These are phyloP conservation scores for Monsonia emarginata DNA, from an alignment of 441 rosid genomes.

Conservation along the genomic window DNA sequence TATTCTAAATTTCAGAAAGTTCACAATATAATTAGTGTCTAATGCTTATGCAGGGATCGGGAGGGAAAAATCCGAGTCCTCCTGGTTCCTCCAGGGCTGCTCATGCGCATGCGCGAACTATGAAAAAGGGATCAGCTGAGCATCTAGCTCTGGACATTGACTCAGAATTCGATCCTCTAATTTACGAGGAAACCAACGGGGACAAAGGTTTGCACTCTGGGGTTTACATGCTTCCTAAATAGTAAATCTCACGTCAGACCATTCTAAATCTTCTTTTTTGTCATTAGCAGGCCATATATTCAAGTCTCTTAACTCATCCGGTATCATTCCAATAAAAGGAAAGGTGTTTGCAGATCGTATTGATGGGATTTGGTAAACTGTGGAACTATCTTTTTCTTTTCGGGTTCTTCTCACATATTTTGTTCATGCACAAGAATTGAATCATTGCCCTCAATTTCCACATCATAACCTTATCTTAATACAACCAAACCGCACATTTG, in stretches of 20 bases:
- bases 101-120: slow-evolving; percentile 67
- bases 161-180: slow-evolving; percentile 48
- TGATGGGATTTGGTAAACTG: slow-evolving; percentile 73
- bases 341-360: slow-evolving; percentile 75
- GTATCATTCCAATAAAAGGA: slow-evolving; percentile 79
- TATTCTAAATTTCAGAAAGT: slow-evolving; percentile 1
- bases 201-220: slow-evolving; percentile 56
- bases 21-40: slow-evolving; percentile 10
- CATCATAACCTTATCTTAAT: neutral
- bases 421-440: neutral
- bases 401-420: neutral
- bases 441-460: neutral
- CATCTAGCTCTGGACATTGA: slow-evolving; percentile 78
- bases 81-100: slow-evolving; percentile 27
- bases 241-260: neutral
- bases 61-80: slow-evolving; percentile 36
- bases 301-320: slow-evolving; percentile 77
- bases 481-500: neutral
- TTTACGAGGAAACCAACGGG: slow-evolving; percentile 55
- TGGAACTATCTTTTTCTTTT: neutral
- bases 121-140: slow-evolving; percentile 72
- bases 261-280: slow-evolving; percentile 5
- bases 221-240: slow-evolving; percentile 7
- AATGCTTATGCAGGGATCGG: slow-evolving; percentile 41
- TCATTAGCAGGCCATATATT: slow-evolving; percentile 60